These are phyloP conservation scores for Penicillium olsonii DNA, from an alignment of 2,329 filamentous ascomycete species.

Conservation along the genomic window DNA sequence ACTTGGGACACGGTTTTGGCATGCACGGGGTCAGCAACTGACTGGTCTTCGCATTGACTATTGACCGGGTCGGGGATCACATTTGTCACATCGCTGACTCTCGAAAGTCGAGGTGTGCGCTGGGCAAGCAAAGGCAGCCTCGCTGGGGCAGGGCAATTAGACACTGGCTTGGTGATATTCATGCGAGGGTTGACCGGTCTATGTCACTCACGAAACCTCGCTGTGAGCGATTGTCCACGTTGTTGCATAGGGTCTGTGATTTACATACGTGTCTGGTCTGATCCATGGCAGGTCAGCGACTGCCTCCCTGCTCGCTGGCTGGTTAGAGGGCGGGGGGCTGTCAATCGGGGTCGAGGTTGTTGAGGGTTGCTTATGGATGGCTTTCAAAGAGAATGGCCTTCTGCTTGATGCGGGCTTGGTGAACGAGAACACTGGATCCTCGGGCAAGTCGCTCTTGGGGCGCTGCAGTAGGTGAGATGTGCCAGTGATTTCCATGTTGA, in stretches of 20 bases:
- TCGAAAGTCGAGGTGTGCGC: background rate
- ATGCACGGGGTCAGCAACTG: background rate
- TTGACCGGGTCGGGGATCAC: background rate
- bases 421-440: constrained; percentile 36
- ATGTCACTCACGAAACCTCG: background rate
- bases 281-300: background rate
- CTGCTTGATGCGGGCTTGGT: constrained; percentile 30
- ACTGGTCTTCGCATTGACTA: background rate
- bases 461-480: constrained; percentile 25
- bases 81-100: background rate
- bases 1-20: background rate
- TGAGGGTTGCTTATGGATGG: constrained; percentile 9
- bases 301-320: background rate
- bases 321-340: background rate
- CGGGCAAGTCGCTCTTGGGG: constrained; percentile 31
- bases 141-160: background rate
- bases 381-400: constrained; percentile 26
- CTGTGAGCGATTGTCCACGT: background rate
- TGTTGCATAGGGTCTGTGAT: background rate
- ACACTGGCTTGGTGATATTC: background rate
- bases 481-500: constrained; percentile 1
- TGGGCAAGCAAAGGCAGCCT: background rate
- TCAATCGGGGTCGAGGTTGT: background rate
- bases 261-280: constrained; percentile 1
- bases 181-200: background rate